Percentiles rank a stretch among this genome's conserved stretches.
phyloP scores from a whole-genome alignment of 2,329 filamentous ascomycete genomes.

The Diaporthe aspalathi region DNA sequence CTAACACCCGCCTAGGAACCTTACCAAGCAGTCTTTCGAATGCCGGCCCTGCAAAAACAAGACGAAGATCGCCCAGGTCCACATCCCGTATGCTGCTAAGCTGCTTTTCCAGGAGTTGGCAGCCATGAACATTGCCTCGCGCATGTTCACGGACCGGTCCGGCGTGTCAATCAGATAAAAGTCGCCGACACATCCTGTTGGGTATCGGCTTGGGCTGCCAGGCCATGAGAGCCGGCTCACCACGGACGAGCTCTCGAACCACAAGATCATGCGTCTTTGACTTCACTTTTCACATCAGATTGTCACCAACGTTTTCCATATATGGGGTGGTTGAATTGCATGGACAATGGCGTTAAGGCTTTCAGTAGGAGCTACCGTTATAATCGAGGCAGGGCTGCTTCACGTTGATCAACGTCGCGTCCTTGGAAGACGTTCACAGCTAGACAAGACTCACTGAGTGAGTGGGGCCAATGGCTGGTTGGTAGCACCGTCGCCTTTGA shows the following conservation, averaged over 20 bases:
- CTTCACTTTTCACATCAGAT: conserved; percentile 28
- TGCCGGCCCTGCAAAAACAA: conserved; percentile 99
- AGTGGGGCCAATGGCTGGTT: not conserved
- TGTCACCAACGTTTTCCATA: conserved; percentile 15
- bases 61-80: conserved; percentile 96
- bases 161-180: conserved; percentile 76
- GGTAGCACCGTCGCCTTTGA: not conserved
- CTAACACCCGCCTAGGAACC: conserved; percentile 70
- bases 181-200: not conserved
- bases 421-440: not conserved
- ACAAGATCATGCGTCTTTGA: not conserved
- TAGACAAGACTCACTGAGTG: not conserved
- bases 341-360: conserved; percentile 37
- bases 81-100: conserved; percentile 98
- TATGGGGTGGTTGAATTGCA: conserved; percentile 29
- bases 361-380: conserved; percentile 21
- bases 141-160: conserved; percentile 93
- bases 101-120: conserved; percentile 97
- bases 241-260: not conserved
- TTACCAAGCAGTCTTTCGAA: conserved; percentile 96
- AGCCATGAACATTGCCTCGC: conserved; percentile 97
- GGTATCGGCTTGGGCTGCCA: not conserved
- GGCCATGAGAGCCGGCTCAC: not conserved
- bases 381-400: conserved; percentile 5
- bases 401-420: conserved; percentile 5